These are phyloP conservation scores for Globisporangium lucens DNA, from an alignment of 352 stramenopile genomes.

Conservation along the genomic window DNA sequence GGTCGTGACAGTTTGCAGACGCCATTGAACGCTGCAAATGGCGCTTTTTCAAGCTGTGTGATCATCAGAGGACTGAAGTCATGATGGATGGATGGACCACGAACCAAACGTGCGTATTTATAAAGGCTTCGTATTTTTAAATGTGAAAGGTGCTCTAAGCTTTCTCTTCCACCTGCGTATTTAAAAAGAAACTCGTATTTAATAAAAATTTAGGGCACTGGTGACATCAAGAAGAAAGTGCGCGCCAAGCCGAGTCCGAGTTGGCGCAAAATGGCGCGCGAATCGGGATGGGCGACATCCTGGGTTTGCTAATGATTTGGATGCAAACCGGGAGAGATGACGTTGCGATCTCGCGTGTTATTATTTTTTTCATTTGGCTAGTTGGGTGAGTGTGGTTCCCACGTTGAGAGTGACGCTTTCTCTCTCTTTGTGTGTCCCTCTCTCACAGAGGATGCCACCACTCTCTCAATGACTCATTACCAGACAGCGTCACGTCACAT, in stretches of 20 bases:
- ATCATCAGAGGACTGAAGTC: too few species aligned
- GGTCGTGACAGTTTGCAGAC: too few species aligned
- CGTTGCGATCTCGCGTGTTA: background rate
- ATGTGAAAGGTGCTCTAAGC: too few species aligned
- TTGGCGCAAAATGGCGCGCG: background rate
- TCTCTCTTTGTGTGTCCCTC: background rate
- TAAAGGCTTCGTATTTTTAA: too few species aligned
- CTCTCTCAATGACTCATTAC: conserved; percentile 3
- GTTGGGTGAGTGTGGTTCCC: background rate
- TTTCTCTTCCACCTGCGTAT: background rate
- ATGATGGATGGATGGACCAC: too few species aligned
- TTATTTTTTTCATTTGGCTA: background rate
- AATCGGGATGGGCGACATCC: background rate
- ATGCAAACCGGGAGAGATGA: background rate
- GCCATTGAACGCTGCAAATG: too few species aligned
- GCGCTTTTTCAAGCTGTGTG: too few species aligned
- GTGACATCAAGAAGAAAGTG: background rate
- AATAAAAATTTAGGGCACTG: background rate
- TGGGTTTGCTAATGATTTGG: background rate
- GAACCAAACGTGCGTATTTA: too few species aligned
- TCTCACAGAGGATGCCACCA: background rate
- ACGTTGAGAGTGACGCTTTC: background rate
- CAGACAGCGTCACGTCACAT: background rate
- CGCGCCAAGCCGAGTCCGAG: background rate
- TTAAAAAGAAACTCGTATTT: background rate